phyloP scores from a whole-genome alignment of 192 early-diverging fungal genomes.

The Entomortierella lignicola region DNA sequence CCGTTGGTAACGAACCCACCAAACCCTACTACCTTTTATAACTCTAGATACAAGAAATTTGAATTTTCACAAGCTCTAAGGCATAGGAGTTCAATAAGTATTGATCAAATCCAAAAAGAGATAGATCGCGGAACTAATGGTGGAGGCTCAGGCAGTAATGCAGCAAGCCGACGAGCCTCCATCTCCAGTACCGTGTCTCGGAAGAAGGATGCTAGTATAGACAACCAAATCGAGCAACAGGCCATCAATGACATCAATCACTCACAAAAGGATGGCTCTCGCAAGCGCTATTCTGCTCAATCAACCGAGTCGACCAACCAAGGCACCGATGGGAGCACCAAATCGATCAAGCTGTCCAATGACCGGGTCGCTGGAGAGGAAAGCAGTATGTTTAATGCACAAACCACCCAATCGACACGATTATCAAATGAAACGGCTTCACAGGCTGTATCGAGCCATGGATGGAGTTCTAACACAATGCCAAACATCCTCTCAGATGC shows the following conservation, averaged over 20 bases:
- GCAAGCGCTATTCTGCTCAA: constrained; percentile 16
- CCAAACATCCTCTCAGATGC: constrained; percentile 47
- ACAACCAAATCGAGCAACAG: background rate
- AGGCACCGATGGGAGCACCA: background rate
- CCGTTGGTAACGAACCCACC: background rate
- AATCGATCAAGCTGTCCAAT: constrained; percentile 6
- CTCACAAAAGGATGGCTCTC: background rate
- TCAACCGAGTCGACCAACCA: constrained; percentile 4
- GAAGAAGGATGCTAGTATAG: too few relatives aligned
- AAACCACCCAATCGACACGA: background rate
- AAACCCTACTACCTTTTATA: constrained; percentile 40
- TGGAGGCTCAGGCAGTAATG: background rate
- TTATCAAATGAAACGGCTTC: background rate
- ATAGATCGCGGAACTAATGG: constrained; percentile 1
- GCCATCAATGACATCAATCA: background rate
- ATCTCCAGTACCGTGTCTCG: background rate
- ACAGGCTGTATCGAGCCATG: background rate
- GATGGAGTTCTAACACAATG: constrained; percentile 28
- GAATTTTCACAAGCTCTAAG: constrained; percentile 47
- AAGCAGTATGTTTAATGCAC: too few relatives aligned
- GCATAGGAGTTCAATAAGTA: constrained; percentile 41
- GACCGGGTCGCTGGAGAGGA: background rate
- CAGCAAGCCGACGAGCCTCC: constrained; percentile 14
- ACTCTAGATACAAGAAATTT: constrained; percentile 56
- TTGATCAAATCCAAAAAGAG: constrained; percentile 49